Evolutionary conservation across 805 yeast genomes (phyloP), one percentile per base, ranked within the genome.

Genomic region (Metschnikowia arizonensis): DNA sequence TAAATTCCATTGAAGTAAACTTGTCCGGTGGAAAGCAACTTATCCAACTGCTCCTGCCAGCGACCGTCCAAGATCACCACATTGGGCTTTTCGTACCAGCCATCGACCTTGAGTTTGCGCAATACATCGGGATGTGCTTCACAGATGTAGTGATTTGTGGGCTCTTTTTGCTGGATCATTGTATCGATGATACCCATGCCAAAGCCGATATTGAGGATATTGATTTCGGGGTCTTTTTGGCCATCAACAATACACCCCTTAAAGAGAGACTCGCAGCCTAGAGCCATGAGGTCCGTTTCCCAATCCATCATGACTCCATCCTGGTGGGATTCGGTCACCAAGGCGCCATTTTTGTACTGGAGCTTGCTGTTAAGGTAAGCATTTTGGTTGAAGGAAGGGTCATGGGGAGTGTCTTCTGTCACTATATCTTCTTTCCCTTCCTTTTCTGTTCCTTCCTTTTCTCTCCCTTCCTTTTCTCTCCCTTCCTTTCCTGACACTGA

Each of bases 261-360:
- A 60, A 83, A 82, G n/a, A 91, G 61, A 0, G 91, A 69, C 28
- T 85, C 81, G 45, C 95, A 84, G 1, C 95, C 95, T 12, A 82
- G 72, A 42, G 74, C 69, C 98, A 90, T 90, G 45, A 90, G 71
- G 17, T 81, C 78, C 4, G 80, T 74, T 61, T 90, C 98, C 98
- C 98, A 90, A 55, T 84, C 85, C 98, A 90, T 90, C 98, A 90
- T 90, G 2, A 90, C 97, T 14, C 97, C 98, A 57, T 90, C 97
- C 38, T 77, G 72, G 42, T 83, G 69, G 19, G 79, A 83, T 48
- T 79, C 73, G 1, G 97, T 91, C 21, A 88, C 69, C 21, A 90
- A 69, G 0, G 93, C 82, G 42, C 73, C 77, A 48, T 82, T 83
- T 33, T 69, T 74, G 60, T 87, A 90, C 53, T 79, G 81, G 21